Evolutionary conservation across 805 yeast genomes (phyloP).

Genomic region (Kuraishia cidri): DNA sequence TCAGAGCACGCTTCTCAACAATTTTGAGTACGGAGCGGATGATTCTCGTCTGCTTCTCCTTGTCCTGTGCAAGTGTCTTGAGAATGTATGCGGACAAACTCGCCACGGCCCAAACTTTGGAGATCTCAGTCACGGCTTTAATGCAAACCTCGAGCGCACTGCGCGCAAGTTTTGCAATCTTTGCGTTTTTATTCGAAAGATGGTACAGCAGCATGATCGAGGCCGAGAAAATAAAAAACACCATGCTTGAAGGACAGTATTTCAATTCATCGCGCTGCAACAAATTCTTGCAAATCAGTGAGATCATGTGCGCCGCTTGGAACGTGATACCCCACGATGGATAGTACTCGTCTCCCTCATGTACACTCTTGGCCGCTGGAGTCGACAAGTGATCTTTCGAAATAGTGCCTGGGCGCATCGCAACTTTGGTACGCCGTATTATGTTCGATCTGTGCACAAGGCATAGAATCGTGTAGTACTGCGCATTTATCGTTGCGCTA

Average conservation of each 20-base stretch:
- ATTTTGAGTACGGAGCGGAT: slow-evolving; percentile 8
- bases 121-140: slow-evolving; percentile 24
- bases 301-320: slow-evolving; percentile 73
- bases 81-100: slow-evolving; percentile 42
- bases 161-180: slow-evolving; percentile 26
- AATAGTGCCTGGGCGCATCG: slow-evolving; percentile 8
- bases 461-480: slow-evolving; percentile 5
- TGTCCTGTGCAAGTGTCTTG: slow-evolving; percentile 27
- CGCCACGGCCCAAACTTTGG: slow-evolving; percentile 47
- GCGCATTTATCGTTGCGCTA: slow-evolving; percentile 3
- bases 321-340: slow-evolving; percentile 80
- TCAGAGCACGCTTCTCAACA: slow-evolving; percentile 1
- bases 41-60: slow-evolving; percentile 11
- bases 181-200: slow-evolving; percentile 21
- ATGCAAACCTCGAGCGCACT: slow-evolving; percentile 12
- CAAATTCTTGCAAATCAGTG: slow-evolving; percentile 48
- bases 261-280: slow-evolving; percentile 36
- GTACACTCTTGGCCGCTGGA: slow-evolving; percentile 14
- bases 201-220: slow-evolving; percentile 61
- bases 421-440: slow-evolving; percentile 2
- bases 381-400: slow-evolving; percentile 5
- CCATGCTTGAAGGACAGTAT: slow-evolving; percentile 49
- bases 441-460: slow-evolving; percentile 6
- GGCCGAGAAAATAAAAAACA: slow-evolving; percentile 52
- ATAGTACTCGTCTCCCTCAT: slow-evolving; percentile 36